phyloP scores from a whole-genome alignment of 208 protist species.

The Trypanosomatidae sp. region DNA sequence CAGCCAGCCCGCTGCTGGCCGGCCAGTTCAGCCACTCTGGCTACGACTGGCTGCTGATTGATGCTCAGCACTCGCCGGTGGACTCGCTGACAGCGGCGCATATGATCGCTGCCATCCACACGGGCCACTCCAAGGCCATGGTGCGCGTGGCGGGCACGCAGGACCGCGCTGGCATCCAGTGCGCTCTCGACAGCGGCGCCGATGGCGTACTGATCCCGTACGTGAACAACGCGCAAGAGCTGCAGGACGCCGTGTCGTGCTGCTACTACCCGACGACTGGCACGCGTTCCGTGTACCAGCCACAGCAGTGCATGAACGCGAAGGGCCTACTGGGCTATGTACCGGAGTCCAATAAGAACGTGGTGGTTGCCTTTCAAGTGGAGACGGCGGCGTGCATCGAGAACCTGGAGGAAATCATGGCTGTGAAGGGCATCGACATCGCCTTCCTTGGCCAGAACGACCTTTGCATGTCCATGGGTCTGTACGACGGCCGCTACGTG shows the following conservation, averaged over 20 bases:
- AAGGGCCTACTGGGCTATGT: slow-evolving; percentile 78
- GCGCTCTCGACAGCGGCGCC: slow-evolving; percentile 72
- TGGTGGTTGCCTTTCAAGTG: slow-evolving; percentile 79
- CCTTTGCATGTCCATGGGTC: slow-evolving; percentile 84
- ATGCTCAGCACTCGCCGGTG: slow-evolving; percentile 73
- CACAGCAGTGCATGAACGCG: slow-evolving; percentile 82
- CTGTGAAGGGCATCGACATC: slow-evolving; percentile 76
- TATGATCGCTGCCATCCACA: slow-evolving; percentile 72
- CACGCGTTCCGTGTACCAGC: slow-evolving; percentile 75
- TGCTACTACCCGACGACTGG: slow-evolving; percentile 79
- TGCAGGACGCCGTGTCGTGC: slow-evolving; percentile 71
- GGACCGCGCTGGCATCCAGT: slow-evolving; percentile 78
- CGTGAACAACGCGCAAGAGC: slow-evolving; percentile 77
- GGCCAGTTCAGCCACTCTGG: slow-evolving; percentile 84
- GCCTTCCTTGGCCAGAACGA: slow-evolving; percentile 84
- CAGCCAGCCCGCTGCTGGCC: slow-evolving; percentile 59
- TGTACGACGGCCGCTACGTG: slow-evolving; percentile 80
- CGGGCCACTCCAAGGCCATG: slow-evolving; percentile 59
- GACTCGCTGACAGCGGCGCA: slow-evolving; percentile 54
- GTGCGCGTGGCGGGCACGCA: slow-evolving; percentile 73
- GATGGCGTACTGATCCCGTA: slow-evolving; percentile 84
- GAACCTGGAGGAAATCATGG: slow-evolving; percentile 83
- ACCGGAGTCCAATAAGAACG: slow-evolving; percentile 73
- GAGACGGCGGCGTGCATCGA: slow-evolving; percentile 80
- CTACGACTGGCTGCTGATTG: slow-evolving; percentile 85